phyloP scores from a whole-genome alignment of 805 yeast genomes.

The Pichia sporocuriosa region DNA sequence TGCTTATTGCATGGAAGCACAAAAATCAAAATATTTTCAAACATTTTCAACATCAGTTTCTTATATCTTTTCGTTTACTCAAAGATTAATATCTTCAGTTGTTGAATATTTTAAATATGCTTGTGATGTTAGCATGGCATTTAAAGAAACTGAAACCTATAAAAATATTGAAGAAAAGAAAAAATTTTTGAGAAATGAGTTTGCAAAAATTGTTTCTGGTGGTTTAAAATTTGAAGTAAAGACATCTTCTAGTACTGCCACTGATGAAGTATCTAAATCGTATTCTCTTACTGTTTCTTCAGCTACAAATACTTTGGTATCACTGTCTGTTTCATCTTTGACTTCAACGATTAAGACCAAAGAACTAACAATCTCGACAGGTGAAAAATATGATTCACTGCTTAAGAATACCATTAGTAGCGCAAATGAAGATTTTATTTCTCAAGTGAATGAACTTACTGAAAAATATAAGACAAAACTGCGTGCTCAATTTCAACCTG shows the following conservation, averaged over 20 bases:
- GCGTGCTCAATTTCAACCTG: conserved; percentile 28
- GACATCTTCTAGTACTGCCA: neutral
- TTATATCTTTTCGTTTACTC: too few relatives aligned
- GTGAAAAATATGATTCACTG: conserved; percentile 25
- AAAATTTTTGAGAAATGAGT: neutral
- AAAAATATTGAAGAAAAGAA: conserved; percentile 16
- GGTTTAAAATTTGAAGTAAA: too few relatives aligned
- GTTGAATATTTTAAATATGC: conserved; percentile 14
- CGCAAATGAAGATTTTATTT: conserved; percentile 34
- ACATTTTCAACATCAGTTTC: conserved; percentile 5
- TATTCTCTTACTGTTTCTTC: neutral
- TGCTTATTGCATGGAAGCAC: conserved; percentile 14
- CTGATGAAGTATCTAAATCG: neutral
- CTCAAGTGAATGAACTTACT: conserved; percentile 30
- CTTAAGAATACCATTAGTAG: conserved; percentile 34
- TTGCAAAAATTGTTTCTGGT: conserved; percentile 3
- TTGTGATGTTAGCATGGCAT: conserved; percentile 17
- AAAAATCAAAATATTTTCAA: conserved; percentile 6
- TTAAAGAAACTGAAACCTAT: conserved; percentile 23
- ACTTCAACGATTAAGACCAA: neutral
- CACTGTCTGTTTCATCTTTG: conserved; percentile 16
- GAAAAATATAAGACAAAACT: conserved; percentile 21
- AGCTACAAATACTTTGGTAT: conserved; percentile 5
- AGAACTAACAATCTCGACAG: conserved; percentile 18
- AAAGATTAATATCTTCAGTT: conserved; percentile 4